phyloP scores from a whole-genome alignment of 352 stramenopile species.

The Phytophthora podocarpi region DNA sequence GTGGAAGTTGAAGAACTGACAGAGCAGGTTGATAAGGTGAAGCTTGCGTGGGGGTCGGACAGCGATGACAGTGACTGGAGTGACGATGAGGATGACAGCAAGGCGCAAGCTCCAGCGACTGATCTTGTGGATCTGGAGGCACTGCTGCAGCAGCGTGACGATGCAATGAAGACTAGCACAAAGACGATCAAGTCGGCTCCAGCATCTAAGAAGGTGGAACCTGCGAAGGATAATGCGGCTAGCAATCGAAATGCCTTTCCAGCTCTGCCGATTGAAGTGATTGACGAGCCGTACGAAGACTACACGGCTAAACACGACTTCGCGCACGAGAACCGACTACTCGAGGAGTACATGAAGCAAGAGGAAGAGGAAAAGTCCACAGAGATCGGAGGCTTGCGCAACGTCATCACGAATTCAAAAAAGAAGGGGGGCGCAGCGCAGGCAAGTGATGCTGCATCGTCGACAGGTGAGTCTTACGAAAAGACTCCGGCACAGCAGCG shows the following conservation, averaged over 20 bases:
- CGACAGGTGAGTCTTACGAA: slow-evolving; percentile 76
- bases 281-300: slow-evolving; percentile 79
- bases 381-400: slow-evolving; percentile 63
- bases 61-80: slow-evolving; percentile 81
- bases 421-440: slow-evolving; percentile 36
- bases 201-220: slow-evolving; percentile 6
- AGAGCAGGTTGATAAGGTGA: slow-evolving; percentile 22
- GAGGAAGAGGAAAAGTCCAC: slow-evolving; percentile 82
- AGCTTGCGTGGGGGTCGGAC: slow-evolving; percentile 42
- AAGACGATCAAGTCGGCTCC: slow-evolving; percentile 5
- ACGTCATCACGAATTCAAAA: slow-evolving; percentile 60
- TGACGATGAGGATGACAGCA: slow-evolving; percentile 52
- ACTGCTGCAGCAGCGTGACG: slow-evolving; percentile 71
- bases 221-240: not conserved
- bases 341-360: slow-evolving; percentile 81
- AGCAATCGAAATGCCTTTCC: slow-evolving; percentile 48
- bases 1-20: slow-evolving; percentile 15
- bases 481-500: slow-evolving; percentile 74
- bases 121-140: slow-evolving; percentile 62
- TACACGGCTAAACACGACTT: slow-evolving; percentile 69
- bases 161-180: slow-evolving; percentile 51
- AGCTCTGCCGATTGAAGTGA: slow-evolving; percentile 68
- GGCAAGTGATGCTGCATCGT: slow-evolving; percentile 13
- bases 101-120: slow-evolving; percentile 7
- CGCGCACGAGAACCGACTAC: slow-evolving; percentile 70